Evolutionary conservation across 192 early-diverging fungal species (phyloP).

Genomic region (Backusella tarrabulga): DNA sequence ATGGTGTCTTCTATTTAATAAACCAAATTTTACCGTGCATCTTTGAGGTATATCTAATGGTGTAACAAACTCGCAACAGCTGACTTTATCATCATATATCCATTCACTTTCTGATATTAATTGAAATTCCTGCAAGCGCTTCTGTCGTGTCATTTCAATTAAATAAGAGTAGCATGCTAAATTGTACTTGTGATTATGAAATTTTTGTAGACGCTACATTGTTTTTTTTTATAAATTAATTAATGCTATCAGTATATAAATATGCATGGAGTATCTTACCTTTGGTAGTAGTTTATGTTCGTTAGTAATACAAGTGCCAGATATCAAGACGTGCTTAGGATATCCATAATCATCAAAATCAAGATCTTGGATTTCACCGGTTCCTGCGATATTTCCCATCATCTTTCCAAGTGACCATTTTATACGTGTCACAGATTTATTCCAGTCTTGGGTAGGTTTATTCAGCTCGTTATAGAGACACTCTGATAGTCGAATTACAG

Average conservation of each 20-base stretch:
- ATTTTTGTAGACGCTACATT: slow-evolving; percentile 1
- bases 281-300: slow-evolving; percentile 9
- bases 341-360: slow-evolving; percentile 9
- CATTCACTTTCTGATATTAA: slow-evolving; percentile 6
- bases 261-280: not conserved
- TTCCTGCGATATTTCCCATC: slow-evolving; percentile 4
- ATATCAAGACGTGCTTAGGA: not conserved
- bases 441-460: not conserved
- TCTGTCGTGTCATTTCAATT: slow-evolving; percentile 1
- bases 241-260: not conserved
- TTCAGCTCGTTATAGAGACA: not conserved
- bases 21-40: slow-evolving; percentile 7
- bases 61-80: not conserved
- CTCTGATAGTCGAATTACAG: not conserved
- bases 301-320: slow-evolving; percentile 8
- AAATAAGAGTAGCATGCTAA: not conserved
- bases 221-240: not conserved
- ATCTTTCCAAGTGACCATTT: slow-evolving; percentile 7
- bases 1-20: slow-evolving; percentile 8
- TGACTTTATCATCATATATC: not conserved
- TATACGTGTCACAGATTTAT: not conserved
- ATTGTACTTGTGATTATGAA: not conserved
- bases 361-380: not conserved
- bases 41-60: not conserved
- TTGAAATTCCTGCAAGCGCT: not conserved